Evolutionary conservation across 2,329 filamentous ascomycete species (phyloP).

Genomic region (Penicillium sp.): DNA sequence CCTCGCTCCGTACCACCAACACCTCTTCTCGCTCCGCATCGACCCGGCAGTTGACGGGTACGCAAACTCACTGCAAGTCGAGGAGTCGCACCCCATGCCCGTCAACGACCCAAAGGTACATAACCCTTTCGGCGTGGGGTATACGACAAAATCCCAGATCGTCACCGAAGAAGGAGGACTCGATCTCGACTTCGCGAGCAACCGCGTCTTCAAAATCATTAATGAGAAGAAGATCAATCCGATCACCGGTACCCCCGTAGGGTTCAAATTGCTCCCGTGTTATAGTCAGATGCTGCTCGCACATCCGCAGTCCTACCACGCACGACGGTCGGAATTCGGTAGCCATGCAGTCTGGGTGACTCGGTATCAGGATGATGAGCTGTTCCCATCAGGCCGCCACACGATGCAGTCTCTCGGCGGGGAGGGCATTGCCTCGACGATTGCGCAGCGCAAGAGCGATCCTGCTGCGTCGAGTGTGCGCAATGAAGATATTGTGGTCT

Average conservation of each 20-base stretch:
- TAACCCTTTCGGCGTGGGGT: constrained; percentile 57
- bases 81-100: constrained; percentile 60
- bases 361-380: constrained; percentile 51
- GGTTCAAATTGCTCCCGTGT: constrained; percentile 56
- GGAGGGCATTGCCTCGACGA: constrained; percentile 25
- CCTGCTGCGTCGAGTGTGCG: constrained; percentile 22
- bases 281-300: constrained; percentile 61
- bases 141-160: constrained; percentile 47
- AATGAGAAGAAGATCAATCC: constrained; percentile 55
- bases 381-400: constrained; percentile 53
- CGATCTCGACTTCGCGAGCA: constrained; percentile 38
- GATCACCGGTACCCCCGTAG: constrained; percentile 54
- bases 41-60: constrained; percentile 47
- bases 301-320: constrained; percentile 50
- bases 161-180: constrained; percentile 49
- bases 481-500: constrained; percentile 40
- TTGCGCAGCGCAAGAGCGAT: constrained; percentile 26
- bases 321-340: constrained; percentile 53
- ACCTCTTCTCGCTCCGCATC: constrained; percentile 49
- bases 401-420: constrained; percentile 50
- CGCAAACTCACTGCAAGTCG: constrained; percentile 53
- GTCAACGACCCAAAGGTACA: constrained; percentile 39
- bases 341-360: constrained; percentile 57
- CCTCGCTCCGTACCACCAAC: constrained; percentile 48
- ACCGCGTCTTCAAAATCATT: constrained; percentile 60